These are phyloP conservation scores for Calonectria montana DNA, from an alignment of 2,329 filamentous ascomycete genomes.

Conservation along the genomic window DNA sequence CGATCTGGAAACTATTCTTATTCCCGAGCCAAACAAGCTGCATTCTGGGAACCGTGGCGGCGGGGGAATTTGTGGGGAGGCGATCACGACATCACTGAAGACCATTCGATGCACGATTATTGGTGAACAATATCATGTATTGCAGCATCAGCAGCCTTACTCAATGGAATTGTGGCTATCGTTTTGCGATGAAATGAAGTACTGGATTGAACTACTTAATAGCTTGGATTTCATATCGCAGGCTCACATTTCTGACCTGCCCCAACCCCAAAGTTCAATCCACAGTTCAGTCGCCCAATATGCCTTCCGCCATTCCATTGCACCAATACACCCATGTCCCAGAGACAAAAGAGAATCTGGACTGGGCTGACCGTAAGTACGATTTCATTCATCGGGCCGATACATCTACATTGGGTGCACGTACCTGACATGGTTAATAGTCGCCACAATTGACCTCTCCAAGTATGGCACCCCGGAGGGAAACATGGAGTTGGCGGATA, in stretches of 20 bases:
- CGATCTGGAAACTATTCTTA: neutral
- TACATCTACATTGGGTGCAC: neutral
- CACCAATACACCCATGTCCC: slow-evolving; percentile 50
- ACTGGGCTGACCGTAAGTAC: slow-evolving; percentile 50
- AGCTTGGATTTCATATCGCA: neutral
- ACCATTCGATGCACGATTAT: neutral
- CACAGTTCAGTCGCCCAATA: slow-evolving; percentile 26
- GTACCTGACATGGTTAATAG: slow-evolving; percentile 27
- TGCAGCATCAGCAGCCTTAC: neutral
- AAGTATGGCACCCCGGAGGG: slow-evolving; percentile 47
- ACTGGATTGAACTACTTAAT: slow-evolving; percentile 3
- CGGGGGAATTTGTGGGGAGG: slow-evolving; percentile 22
- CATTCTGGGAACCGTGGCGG: neutral
- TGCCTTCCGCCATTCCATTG: slow-evolving; percentile 47
- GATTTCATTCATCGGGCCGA: neutral
- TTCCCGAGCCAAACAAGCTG: slow-evolving; percentile 9
- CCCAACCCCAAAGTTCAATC: neutral
- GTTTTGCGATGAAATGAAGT: neutral
- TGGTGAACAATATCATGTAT: neutral
- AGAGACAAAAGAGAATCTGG: slow-evolving; percentile 50
- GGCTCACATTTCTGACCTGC: neutral
- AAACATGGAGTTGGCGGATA: slow-evolving; percentile 43
- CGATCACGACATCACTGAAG: slow-evolving; percentile 23
- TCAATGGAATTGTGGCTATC: neutral
- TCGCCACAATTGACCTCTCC: slow-evolving; percentile 49